phyloP scores from a whole-genome alignment of 306 rosid genomes.

The Fragaria ananassa region DNA sequence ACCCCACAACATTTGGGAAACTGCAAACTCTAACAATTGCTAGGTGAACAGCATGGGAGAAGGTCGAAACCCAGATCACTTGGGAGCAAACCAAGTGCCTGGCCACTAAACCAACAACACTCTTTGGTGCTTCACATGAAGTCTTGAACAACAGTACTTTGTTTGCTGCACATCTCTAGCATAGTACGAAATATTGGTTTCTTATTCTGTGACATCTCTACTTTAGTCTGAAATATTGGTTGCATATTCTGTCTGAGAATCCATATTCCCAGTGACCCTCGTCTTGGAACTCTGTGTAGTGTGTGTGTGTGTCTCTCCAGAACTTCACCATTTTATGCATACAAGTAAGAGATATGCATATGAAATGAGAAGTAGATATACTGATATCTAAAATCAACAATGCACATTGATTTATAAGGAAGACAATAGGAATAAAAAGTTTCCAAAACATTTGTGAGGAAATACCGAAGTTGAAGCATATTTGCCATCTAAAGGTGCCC shows the following conservation, averaged over 20 bases:
- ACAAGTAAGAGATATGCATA: not conserved
- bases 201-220: no score
- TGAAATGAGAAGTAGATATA: not conserved
- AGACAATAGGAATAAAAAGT: constrained; percentile 21
- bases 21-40: no score
- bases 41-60: no score
- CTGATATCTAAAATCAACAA: not conserved
- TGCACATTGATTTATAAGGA: not conserved
- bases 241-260: not conserved
- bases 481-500: constrained; percentile 96
- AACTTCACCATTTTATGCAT: not conserved
- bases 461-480: constrained; percentile 92
- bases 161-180: no score
- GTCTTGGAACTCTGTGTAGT: not conserved
- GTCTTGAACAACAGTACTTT: no score
- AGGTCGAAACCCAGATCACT: no score
- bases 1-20: no score
- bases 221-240: no score
- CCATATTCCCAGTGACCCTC: not conserved
- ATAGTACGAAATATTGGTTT: no score
- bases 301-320: not conserved
- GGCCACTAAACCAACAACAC: no score
- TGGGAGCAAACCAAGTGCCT: no score
- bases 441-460: constrained; percentile 5
- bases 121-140: no score